These are phyloP conservation scores for Eucalyptus camaldulensis DNA, from an alignment of 345 rosid genomes.

Conservation along the genomic window DNA sequence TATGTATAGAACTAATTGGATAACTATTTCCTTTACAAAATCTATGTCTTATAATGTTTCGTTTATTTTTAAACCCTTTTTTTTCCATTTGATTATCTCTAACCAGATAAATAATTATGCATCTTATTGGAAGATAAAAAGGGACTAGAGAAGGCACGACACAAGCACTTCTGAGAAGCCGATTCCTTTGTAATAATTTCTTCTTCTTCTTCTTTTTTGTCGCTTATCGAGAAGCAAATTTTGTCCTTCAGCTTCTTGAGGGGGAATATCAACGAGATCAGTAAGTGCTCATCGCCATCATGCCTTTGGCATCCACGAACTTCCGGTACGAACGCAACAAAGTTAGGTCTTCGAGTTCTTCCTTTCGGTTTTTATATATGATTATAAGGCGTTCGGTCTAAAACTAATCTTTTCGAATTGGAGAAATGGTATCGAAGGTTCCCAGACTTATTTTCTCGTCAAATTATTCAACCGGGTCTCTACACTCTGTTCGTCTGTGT, in stretches of 20 bases:
- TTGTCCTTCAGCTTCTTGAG: background rate
- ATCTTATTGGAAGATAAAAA: background rate
- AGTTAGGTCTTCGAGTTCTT: background rate
- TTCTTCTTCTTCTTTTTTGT: background rate
- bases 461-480: background rate
- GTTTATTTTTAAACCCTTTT: background rate
- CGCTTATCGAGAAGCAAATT: background rate
- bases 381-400: background rate
- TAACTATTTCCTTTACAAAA: background rate
- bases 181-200: background rate
- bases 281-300: background rate
- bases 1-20: background rate
- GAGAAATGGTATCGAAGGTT: background rate
- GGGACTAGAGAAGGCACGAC: background rate
- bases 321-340: background rate
- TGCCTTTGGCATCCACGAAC: background rate
- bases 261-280: background rate
- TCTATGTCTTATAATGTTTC: background rate
- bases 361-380: background rate
- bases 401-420: background rate
- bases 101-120: background rate
- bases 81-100: background rate
- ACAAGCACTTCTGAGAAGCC: background rate
- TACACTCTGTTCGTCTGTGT: accelerated
- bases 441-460: background rate